A percentile compares a stretch with the other conserved stretches of the same genome.
phyloP scores from a whole-genome alignment of 2,329 filamentous ascomycete genomes.

The Knufia fluminis region DNA sequence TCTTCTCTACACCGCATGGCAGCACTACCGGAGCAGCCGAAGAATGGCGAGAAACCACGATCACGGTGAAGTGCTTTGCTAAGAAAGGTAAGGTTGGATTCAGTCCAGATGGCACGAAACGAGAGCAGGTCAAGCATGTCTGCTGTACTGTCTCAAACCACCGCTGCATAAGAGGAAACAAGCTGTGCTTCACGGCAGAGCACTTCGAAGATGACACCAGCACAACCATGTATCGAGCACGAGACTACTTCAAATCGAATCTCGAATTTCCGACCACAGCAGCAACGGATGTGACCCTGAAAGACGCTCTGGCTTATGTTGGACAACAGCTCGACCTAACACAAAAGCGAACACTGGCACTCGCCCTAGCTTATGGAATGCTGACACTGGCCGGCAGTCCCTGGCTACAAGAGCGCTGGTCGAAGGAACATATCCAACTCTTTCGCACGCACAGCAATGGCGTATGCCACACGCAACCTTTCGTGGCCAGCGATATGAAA shows the following conservation, averaged over 20 bases:
- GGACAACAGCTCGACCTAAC: not conserved
- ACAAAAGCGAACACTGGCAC: not conserved
- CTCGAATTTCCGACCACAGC: not conserved
- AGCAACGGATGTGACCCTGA: not conserved
- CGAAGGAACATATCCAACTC: not conserved
- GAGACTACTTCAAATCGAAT: not conserved
- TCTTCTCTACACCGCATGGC: not conserved
- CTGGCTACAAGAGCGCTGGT: not conserved
- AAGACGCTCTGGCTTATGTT: not conserved
- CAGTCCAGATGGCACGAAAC: not conserved
- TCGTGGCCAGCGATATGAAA: not conserved
- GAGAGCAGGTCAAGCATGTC: not conserved
- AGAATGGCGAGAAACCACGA: not conserved
- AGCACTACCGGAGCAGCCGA: not conserved
- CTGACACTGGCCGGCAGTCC: not conserved
- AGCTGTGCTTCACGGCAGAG: not conserved
- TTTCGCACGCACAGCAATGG: not conserved
- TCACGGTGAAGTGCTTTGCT: not conserved
- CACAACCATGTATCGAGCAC: not conserved
- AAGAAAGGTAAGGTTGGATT: not conserved
- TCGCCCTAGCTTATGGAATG: not conserved
- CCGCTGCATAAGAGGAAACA: not conserved
- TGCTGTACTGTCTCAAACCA: not conserved
- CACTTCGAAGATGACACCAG: not conserved
- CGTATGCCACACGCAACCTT: not conserved